Evolutionary conservation across 2,329 filamentous ascomycete genomes (phyloP).

Genomic region (Lachnellula willkommii): DNA sequence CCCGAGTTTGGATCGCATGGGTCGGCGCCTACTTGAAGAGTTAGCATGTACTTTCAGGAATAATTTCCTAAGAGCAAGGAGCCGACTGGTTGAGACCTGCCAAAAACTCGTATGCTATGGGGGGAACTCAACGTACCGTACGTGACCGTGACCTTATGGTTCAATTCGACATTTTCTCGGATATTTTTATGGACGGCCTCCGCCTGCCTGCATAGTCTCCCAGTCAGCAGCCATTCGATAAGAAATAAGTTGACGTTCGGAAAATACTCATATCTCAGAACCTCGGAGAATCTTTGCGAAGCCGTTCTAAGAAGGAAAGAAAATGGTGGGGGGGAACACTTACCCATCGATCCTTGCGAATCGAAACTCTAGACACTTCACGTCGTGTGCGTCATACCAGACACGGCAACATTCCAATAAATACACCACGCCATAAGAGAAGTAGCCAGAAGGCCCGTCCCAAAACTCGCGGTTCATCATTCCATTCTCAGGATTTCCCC

Average conservation of each 20-base stretch:
- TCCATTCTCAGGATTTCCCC: neutral
- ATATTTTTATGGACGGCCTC: slow-evolving; percentile 1
- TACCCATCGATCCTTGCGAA: slow-evolving; percentile 6
- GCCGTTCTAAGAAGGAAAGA: too few species aligned
- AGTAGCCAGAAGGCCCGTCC: neutral
- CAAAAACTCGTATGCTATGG: too few species aligned
- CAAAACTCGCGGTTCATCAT: neutral
- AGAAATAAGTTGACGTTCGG: too few species aligned
- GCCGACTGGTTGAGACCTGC: too few species aligned
- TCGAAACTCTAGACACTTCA: slow-evolving; percentile 2
- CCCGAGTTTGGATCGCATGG: slow-evolving; percentile 7
- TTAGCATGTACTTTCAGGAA: too few species aligned
- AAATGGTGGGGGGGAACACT: too few species aligned
- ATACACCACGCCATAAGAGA: slow-evolving; percentile 2
- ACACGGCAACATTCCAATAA: neutral
- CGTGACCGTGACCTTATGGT: neutral
- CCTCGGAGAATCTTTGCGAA: too few species aligned
- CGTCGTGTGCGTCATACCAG: neutral
- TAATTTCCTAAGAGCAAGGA: too few species aligned
- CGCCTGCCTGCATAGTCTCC: neutral
- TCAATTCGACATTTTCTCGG: neutral
- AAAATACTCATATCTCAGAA: too few species aligned
- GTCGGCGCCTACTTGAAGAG: neutral
- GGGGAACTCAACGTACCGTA: too few species aligned
- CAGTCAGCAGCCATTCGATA: too few species aligned